A percentile compares a stretch with the other conserved stretches of the same genome.
Evolutionary conservation across 2,329 filamentous ascomycete genomes (phyloP).

Genomic region (Xylariaceae sp.): DNA sequence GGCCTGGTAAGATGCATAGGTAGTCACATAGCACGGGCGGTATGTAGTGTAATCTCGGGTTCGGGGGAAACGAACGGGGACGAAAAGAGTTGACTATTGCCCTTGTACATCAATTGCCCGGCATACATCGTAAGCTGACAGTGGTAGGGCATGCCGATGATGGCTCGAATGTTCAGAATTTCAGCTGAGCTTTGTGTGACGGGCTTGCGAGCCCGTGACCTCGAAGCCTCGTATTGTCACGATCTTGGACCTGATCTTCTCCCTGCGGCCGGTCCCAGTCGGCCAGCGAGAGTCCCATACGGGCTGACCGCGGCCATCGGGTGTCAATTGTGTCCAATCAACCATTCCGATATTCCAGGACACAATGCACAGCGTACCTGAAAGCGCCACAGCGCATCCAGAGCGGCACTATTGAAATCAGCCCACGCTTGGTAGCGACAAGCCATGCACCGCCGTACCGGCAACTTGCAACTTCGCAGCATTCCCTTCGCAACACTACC

Average conservation of each 20-base stretch:
- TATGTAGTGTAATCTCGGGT: background rate
- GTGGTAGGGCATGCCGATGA: background rate
- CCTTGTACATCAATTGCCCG: background rate
- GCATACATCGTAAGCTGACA: background rate
- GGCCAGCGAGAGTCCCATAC: background rate
- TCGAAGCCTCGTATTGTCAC: background rate
- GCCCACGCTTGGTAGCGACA: background rate
- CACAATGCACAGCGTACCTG: background rate
- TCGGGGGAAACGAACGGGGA: background rate
- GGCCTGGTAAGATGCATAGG: no score
- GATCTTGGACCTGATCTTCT: background rate
- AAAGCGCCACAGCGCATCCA: background rate
- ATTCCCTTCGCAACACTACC: constrained; percentile 1
- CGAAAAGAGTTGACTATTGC: background rate
- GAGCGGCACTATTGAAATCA: background rate
- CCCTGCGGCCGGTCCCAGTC: background rate
- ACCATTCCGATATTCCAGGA: background rate
- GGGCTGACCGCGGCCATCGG: background rate
- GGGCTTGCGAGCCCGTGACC: background rate
- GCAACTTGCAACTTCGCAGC: no score
- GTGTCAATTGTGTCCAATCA: background rate
- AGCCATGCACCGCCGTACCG: background rate
- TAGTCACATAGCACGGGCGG: no score
- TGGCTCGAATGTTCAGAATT: background rate
- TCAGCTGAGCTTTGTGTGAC: background rate